Evolutionary conservation across 1,139 yeast genomes (phyloP).

Genomic region (Saccharomycopsis hybrid): DNA sequence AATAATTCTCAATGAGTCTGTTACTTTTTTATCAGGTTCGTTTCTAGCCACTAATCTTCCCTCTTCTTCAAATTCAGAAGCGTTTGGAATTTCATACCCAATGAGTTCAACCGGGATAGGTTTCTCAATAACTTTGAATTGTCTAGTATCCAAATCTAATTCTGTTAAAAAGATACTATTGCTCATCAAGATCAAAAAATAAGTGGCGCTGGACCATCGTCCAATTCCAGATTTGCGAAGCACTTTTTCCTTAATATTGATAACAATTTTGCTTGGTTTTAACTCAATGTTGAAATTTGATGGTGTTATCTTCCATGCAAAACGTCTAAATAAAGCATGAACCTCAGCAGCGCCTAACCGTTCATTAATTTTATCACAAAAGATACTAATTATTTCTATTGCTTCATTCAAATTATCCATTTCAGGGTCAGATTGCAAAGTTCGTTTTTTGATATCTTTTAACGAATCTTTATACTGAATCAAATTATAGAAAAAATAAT

Average conservation of each 20-base stretch:
- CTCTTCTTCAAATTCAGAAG: conserved; percentile 8
- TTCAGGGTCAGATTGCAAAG: conserved; percentile 12
- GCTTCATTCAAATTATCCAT: conserved; percentile 8
- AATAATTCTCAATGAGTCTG: conserved; percentile 12
- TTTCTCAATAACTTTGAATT: conserved; percentile 42
- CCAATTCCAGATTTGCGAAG: conserved; percentile 55
- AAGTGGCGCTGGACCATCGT: conserved; percentile 37
- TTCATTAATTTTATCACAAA: conserved; percentile 18
- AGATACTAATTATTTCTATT: conserved; percentile 6
- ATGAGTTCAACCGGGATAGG: conserved; percentile 56
- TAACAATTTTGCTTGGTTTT: conserved; percentile 8
- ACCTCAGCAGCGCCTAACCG: conserved; percentile 20
- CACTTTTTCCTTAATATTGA: conserved; percentile 46
- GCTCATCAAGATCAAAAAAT: conserved; percentile 59
- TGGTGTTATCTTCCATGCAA: conserved; percentile 13
- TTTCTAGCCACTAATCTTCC: not conserved
- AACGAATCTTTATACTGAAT: conserved; percentile 18
- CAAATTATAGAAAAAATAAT: conserved; percentile 18
- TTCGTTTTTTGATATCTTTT: conserved; percentile 9
- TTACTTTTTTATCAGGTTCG: conserved; percentile 4
- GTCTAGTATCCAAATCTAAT: conserved; percentile 24
- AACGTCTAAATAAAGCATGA: conserved; percentile 9
- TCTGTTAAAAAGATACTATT: conserved; percentile 69
- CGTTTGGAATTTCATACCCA: conserved; percentile 11
- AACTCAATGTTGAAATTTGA: conserved; percentile 15